Base-by-base conservation (phyloP, 2,329 filamentous ascomycete species). In the Neobulgaria alba region DNA sequence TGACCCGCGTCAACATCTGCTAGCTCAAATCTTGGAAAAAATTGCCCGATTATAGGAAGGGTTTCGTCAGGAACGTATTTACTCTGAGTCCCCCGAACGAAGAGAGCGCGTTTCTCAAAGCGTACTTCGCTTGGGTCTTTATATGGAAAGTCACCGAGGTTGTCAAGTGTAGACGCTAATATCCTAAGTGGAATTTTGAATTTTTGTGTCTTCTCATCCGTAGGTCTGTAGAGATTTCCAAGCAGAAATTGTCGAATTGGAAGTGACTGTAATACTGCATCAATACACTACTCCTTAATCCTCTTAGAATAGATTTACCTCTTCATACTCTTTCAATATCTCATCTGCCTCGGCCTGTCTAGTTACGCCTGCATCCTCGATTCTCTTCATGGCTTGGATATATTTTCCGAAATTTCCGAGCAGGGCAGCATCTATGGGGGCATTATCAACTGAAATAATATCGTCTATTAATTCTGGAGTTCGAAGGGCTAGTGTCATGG, bases 201-300 rank as follows among this genome's bases (percentile, higher is more conserved):
- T 53, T 75, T 79, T 53, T 83, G 73, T 2, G 67, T 67, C 21
- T 73, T 68, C 37, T 70, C 65, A 12, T 61, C 63, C 0, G 53
- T 39, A 1, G 71, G 67, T 4, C 79, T 75, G 51, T 82, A 63
- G 29, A 96, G 68, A 59, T 96, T 98, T 9, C 85, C 86, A 1
- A 98, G 75, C 12, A 98, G 73, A 61, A 96, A 98, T 58, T 95
- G 89, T 2, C 92, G 81, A 51, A 98, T 82, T 0, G 79, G 68
- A 3, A 93, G 62, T 10, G 81, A 77, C 69, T 79, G 38, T 5
- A 15, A 17, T 23, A 20, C 19, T 15, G 23, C n/a, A n/a, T 30
- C 42, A 49, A 12, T 32, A n/a, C 36, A 29, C 36, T 20, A 18
- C 31, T 16, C n/a, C n/a, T 33, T n/a, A 31, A 33, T 18, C 31